A percentile compares a stretch with the other conserved stretches of the same genome.
phyloP scores from a whole-genome alignment of 208 protist genomes.

The Leishmania braziliensis region DNA sequence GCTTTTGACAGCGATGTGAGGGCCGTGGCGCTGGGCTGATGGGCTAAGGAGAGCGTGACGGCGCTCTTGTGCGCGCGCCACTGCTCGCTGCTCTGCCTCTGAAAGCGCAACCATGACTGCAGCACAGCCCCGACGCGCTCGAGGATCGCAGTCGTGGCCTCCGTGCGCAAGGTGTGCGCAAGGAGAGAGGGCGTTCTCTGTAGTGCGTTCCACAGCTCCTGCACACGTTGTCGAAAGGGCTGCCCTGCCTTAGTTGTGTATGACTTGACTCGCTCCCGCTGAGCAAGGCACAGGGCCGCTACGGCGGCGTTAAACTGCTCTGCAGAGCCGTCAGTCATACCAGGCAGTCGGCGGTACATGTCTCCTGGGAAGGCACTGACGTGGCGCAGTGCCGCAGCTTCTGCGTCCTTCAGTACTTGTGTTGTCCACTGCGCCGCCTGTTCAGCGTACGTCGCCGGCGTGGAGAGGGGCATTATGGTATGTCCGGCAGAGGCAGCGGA shows the following conservation, averaged over 20 bases:
- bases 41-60: constrained; percentile 68
- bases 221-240: constrained; percentile 61
- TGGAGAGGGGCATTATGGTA: constrained; percentile 36
- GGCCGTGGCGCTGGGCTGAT: constrained; percentile 40
- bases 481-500: constrained; percentile 15
- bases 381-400: constrained; percentile 39
- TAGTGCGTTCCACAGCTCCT: constrained; percentile 61
- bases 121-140: constrained; percentile 58
- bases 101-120: constrained; percentile 52
- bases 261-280: constrained; percentile 42
- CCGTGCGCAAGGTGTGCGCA: constrained; percentile 36
- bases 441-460: constrained; percentile 37
- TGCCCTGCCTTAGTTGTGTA: constrained; percentile 51
- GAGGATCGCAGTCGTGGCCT: constrained; percentile 49
- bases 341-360: constrained; percentile 48
- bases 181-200: constrained; percentile 56
- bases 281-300: constrained; percentile 41
- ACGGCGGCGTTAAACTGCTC: constrained; percentile 43
- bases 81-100: constrained; percentile 47
- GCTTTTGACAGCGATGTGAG: constrained; percentile 46
- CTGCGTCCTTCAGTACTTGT: constrained; percentile 35
- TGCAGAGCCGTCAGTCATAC: constrained; percentile 44
- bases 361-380: constrained; percentile 44
- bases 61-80: constrained; percentile 46
- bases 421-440: constrained; percentile 50